phyloP scores from a whole-genome alignment of 176 grass and related monocot genomes.

The Elaeis guineensis region DNA sequence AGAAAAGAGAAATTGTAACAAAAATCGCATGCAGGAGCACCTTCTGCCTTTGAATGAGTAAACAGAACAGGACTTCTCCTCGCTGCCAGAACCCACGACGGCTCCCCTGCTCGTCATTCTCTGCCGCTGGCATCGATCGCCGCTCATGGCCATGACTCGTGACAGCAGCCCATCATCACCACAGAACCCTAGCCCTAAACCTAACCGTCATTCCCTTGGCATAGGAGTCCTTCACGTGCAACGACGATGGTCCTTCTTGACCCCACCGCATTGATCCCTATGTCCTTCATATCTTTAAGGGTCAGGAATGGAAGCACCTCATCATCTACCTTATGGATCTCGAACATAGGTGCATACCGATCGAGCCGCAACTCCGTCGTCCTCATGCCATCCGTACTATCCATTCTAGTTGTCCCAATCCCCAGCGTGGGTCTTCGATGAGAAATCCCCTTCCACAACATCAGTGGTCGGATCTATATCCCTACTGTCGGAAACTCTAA shows the following conservation, averaged over 20 bases:
- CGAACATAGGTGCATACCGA: slow-evolving; percentile 33
- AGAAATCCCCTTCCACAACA: neutral
- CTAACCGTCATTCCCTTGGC: too few relatives aligned
- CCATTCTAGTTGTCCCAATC: slow-evolving; percentile 13
- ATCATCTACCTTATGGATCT: slow-evolving; percentile 56
- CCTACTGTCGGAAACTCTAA: slow-evolving; percentile 3
- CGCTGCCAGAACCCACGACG: too few relatives aligned
- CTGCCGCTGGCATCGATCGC: too few relatives aligned
- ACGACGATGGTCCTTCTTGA: slow-evolving; percentile 48
- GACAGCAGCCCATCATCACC: too few relatives aligned
- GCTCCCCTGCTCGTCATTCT: too few relatives aligned
- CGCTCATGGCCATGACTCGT: too few relatives aligned
- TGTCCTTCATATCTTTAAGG: slow-evolving; percentile 57
- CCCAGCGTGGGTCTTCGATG: slow-evolving; percentile 1
- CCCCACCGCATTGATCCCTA: slow-evolving; percentile 52
- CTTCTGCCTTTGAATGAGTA: too few relatives aligned
- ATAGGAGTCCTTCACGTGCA: too few relatives aligned
- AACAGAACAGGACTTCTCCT: too few relatives aligned
- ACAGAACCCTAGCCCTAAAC: too few relatives aligned
- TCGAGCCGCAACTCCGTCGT: slow-evolving; percentile 32
- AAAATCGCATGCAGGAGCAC: too few relatives aligned
- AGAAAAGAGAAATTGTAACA: too few relatives aligned
- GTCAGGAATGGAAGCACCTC: slow-evolving; percentile 49
- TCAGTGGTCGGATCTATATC: neutral
- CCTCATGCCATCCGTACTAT: neutral